Evolutionary conservation across 805 yeast genomes (phyloP), one percentile per base, ranked within the genome.

Genomic region (Danielia reshetovae): DNA sequence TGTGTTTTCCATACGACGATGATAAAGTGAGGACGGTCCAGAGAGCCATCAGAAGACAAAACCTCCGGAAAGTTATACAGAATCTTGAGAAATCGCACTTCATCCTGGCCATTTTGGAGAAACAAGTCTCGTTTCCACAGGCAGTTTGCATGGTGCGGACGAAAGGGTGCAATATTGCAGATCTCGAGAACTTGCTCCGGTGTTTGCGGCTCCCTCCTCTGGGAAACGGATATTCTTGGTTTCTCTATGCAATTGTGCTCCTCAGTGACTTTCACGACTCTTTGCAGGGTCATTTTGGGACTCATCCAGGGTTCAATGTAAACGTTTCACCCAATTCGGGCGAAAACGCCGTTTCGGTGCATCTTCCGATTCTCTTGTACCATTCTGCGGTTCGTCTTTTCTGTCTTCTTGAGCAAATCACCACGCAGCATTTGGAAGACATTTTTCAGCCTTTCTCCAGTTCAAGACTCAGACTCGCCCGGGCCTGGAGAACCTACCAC

Each of bases 271-370:
- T 34, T 32, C 40, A 41, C 12, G 53, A 46, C 16, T 43, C 46
- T 7, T 17, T 43, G 19, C 25, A 24, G 18, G 17, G 22, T 7
- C 31, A 31, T 16, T n/a, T 24, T 9, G 9, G 18, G n/a, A 13
- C n/a, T 7, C 57, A 52, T 23, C 57, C 60, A 2, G 52, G 55
- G 1, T 51, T 48, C 32, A 57, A 56, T 32, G 26, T 54, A 9
- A 54, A 56, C 25, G 21, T 27, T 11, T 3, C 24, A 10, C 15
- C 4, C 9, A 4, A 7, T 7, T 15, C 18, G 11, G 18, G 27
- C 3, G 40, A 28, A 18, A 24, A 15, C 19, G 27, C 27, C 4
- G 36, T 40, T 24, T 43, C 38, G 28, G 24, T 36, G 12, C 30
- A 46, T 25, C 51, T 55, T 5, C 49, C 55, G 48, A 29, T 54